phyloP scores from a whole-genome alignment of 805 yeast species.

The Pichia deserticola region DNA sequence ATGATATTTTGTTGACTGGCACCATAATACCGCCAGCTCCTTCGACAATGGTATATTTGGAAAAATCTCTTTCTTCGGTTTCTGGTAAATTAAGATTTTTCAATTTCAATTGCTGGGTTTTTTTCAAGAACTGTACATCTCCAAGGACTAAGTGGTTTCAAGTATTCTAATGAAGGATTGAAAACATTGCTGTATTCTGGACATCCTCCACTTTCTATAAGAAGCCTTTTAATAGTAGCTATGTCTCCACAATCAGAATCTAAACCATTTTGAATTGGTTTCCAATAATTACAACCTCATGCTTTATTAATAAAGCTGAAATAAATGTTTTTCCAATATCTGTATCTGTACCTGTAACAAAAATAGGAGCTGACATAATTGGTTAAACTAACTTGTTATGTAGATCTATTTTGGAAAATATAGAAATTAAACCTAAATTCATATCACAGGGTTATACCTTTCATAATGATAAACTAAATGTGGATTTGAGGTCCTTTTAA shows the following conservation, averaged over 20 bases:
- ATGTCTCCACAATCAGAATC: slow-evolving; percentile 6
- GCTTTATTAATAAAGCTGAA: slow-evolving; percentile 4
- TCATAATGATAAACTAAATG: too few relatives aligned
- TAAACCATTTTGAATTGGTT: slow-evolving; percentile 7
- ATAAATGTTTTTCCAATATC: slow-evolving; percentile 9
- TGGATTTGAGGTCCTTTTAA: too few relatives aligned
- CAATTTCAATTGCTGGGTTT: not conserved
- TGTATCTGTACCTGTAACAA: slow-evolving; percentile 7
- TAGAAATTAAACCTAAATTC: too few relatives aligned
- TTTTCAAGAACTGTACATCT: slow-evolving; percentile 13
- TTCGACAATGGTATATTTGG: slow-evolving; percentile 7
- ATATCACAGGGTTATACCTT: too few relatives aligned
- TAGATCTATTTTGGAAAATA: too few relatives aligned
- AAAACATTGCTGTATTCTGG: not conserved
- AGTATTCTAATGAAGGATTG: slow-evolving; percentile 8
- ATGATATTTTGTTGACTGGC: slow-evolving; percentile 9
- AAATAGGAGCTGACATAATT: slow-evolving; percentile 1
- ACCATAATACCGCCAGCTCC: slow-evolving; percentile 19
- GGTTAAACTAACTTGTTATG: too few relatives aligned
- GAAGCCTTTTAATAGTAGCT: not conserved
- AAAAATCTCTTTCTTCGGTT: not conserved
- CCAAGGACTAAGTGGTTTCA: slow-evolving; percentile 17
- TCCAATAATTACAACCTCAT: slow-evolving; percentile 7
- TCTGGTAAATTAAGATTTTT: not conserved
- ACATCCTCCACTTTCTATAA: not conserved